Conservation (phyloP, 352 stramenopile species). For the Globisporangium splendens region DNA sequence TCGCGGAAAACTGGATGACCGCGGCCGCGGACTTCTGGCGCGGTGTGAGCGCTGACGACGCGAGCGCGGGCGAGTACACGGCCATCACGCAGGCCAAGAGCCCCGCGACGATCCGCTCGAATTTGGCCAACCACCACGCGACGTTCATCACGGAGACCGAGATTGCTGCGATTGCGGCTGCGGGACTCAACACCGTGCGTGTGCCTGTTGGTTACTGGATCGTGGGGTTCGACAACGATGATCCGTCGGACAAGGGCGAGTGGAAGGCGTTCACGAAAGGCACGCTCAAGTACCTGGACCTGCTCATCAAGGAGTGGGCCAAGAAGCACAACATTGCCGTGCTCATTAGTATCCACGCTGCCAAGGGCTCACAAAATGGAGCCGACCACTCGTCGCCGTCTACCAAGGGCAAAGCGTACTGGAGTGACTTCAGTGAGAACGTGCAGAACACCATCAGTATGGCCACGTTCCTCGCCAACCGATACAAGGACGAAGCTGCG, state of each 20-base stretch:
- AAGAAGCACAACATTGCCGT: constrained; percentile 51
- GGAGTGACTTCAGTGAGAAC: constrained; percentile 52
- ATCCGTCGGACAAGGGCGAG: constrained; percentile 32
- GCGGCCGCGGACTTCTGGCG: too few relatives aligned
- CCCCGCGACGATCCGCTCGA: constrained; percentile 29
- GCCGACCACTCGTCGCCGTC: constrained; percentile 62
- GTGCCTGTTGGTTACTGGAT: constrained; percentile 83
- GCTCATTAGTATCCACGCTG: constrained; percentile 53
- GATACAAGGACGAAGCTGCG: too few relatives aligned
- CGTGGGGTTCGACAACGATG: constrained; percentile 56
- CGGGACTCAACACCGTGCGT: constrained; percentile 78
- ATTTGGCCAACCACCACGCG: constrained; percentile 51
- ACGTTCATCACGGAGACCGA: constrained; percentile 72
- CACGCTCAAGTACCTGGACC: constrained; percentile 47
- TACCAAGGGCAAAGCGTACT: constrained; percentile 38
- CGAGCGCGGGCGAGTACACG: too few relatives aligned
- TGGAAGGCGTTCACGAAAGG: constrained; percentile 46
- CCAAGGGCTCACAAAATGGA: constrained; percentile 78
- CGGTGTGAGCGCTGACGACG: too few relatives aligned
- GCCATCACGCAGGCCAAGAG: too few relatives aligned
- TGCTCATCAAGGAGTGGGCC: constrained; percentile 38
- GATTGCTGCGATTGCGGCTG: constrained; percentile 51
- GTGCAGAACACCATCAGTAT: constrained; percentile 46
- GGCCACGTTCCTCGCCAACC: constrained; percentile 49
- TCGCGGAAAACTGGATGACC: too few relatives aligned